Conservation (phyloP, 257 asterid genomes). For the Scutellaria galericulata region DNA sequence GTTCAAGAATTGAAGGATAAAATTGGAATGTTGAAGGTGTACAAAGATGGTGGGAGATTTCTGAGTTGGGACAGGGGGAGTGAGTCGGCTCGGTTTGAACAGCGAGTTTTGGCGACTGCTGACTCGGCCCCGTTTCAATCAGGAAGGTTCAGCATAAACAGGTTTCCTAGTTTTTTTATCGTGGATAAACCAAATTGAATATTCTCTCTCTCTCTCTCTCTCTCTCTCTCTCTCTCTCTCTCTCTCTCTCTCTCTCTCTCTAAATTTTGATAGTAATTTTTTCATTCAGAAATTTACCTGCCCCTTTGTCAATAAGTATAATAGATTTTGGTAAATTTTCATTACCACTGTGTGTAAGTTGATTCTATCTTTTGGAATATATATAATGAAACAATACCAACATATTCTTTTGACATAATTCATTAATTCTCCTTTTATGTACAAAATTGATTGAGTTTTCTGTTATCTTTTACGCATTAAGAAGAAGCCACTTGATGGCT, state of each 20-base stretch:
- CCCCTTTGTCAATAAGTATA: neutral
- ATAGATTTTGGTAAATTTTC: neutral
- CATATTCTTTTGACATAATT: too few relatives aligned
- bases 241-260: neutral
- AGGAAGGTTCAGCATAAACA: slow-evolving; percentile 45
- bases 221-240: neutral
- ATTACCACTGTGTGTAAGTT: too few relatives aligned
- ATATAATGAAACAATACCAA: too few relatives aligned
- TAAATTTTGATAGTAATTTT: neutral
- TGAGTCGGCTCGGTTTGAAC: slow-evolving; percentile 71
- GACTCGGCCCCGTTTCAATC: slow-evolving; percentile 58
- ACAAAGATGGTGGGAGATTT: slow-evolving; percentile 39
- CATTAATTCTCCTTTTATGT: too few relatives aligned
- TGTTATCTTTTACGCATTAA: too few relatives aligned
- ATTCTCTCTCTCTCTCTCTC: neutral
- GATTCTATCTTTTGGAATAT: too few relatives aligned
- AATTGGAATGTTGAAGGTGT: slow-evolving; percentile 42
- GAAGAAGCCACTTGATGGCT: too few relatives aligned
- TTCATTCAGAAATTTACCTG: neutral
- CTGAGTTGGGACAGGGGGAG: slow-evolving; percentile 41
- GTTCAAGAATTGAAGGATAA: slow-evolving; percentile 47
- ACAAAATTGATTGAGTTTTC: too few relatives aligned
- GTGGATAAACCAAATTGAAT: slow-evolving; percentile 27
- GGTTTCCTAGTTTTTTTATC: slow-evolving; percentile 25
- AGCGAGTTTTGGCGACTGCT: slow-evolving; percentile 32